Evolutionary conservation across 2,329 filamentous ascomycete species (phyloP).

Genomic region (Penicillium oxalicum): DNA sequence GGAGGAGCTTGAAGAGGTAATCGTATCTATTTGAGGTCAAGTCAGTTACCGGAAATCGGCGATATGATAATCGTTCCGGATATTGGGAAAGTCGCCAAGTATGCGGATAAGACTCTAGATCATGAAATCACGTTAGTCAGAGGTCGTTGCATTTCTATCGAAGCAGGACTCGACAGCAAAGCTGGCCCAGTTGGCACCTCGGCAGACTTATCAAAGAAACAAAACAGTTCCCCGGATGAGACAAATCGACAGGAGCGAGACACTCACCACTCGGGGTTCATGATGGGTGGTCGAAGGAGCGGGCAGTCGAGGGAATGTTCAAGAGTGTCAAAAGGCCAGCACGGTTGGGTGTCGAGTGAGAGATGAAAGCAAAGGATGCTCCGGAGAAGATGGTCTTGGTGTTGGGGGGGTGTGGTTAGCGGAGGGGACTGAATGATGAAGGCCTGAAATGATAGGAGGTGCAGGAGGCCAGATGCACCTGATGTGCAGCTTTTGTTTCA

Average conservation of each 20-base stretch:
- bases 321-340: slow-evolving; percentile 9
- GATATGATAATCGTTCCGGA: slow-evolving; percentile 4
- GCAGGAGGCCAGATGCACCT: slow-evolving; percentile 22
- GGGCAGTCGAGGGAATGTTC: slow-evolving; percentile 1
- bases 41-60: slow-evolving; percentile 23
- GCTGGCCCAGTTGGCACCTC: background rate
- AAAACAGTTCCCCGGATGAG: slow-evolving; percentile 5
- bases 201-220: slow-evolving; percentile 6
- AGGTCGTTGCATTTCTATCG: background rate
- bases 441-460: slow-evolving; percentile 28
- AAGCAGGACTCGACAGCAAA: background rate
- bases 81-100: slow-evolving; percentile 1
- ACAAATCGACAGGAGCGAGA: slow-evolving; percentile 4
- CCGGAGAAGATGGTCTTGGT: slow-evolving; percentile 3
- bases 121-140: slow-evolving; percentile 9
- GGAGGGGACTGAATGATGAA: slow-evolving; percentile 24
- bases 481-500: slow-evolving; percentile 24
- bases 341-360: slow-evolving; percentile 13
- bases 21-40: slow-evolving; percentile 70
- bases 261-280: slow-evolving; percentile 48
- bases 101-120: slow-evolving; percentile 21
- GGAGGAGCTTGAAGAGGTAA: slow-evolving; percentile 99
- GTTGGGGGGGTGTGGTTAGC: slow-evolving; percentile 5
- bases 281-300: slow-evolving; percentile 27
- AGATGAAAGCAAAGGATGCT: slow-evolving; percentile 10